A percentile compares a stretch with the other conserved stretches of the same genome.
phyloP scores from a whole-genome alignment of 371 early-diverging fungal species.

The Mucor piriformis region DNA sequence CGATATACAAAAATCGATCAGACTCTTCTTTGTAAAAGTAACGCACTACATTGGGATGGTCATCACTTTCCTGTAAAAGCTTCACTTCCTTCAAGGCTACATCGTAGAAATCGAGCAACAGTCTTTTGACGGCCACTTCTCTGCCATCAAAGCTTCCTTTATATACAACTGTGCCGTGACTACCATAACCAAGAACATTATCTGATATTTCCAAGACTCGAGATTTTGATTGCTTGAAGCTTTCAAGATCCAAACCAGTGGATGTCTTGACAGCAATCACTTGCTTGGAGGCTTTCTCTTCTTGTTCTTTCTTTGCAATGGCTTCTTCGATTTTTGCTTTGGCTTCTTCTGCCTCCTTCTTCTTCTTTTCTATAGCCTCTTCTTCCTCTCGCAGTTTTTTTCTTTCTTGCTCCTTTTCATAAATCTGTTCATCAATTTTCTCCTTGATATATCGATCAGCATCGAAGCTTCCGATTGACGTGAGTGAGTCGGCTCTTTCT shows the following conservation, averaged over 20 bases:
- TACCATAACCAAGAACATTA: constrained; percentile 76
- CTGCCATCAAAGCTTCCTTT: constrained; percentile 90
- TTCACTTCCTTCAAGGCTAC: constrained; percentile 93
- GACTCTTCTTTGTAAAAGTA: constrained; percentile 91
- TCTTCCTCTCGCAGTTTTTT: neutral
- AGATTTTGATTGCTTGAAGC: constrained; percentile 31
- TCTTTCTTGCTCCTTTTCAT: constrained; percentile 8
- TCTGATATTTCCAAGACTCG: constrained; percentile 46
- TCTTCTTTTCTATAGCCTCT: neutral
- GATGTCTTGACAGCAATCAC: constrained; percentile 15
- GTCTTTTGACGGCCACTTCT: constrained; percentile 92
- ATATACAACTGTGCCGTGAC: constrained; percentile 96
- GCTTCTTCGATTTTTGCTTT: neutral
- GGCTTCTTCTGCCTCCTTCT: neutral
- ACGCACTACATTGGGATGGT: constrained; percentile 96
- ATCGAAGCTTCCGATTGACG: constrained; percentile 9
- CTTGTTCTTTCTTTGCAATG: neutral
- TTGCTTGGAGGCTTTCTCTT: neutral
- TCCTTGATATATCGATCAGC: constrained; percentile 1
- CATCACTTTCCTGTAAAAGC: constrained; percentile 89
- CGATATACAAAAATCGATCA: constrained; percentile 93
- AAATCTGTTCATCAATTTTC: neutral
- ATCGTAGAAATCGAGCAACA: constrained; percentile 92
- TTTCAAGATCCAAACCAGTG: constrained; percentile 36
- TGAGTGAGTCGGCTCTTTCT: constrained; percentile 9